Evolutionary conservation across 495 filamentous ascomycete genomes (phyloP).

Genomic region (Friedmanniomyces endolithicus): DNA sequence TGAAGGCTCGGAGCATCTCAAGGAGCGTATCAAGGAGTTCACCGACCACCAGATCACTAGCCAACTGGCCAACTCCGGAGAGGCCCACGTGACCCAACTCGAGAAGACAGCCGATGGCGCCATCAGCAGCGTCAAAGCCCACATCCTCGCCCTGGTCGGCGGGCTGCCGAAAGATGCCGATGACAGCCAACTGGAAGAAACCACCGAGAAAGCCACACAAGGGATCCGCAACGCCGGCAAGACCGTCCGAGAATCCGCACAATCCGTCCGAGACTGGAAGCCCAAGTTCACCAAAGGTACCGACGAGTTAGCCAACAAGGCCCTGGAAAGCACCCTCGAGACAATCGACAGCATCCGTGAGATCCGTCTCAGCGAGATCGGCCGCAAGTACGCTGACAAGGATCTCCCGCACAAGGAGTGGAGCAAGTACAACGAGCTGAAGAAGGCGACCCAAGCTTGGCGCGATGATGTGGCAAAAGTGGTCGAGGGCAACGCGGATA

Average conservation of each 20-base stretch:
- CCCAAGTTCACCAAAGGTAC: conserved; percentile 59
- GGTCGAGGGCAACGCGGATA: conserved; percentile 56
- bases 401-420: conserved; percentile 96
- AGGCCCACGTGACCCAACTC: conserved; percentile 54
- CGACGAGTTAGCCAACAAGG: conserved; percentile 52
- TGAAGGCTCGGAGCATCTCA: conserved; percentile 61
- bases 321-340: conserved; percentile 67
- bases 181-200: conserved; percentile 42
- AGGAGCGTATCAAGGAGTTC: conserved; percentile 62
- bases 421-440: conserved; percentile 78
- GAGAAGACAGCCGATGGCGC: conserved; percentile 50
- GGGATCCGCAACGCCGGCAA: conserved; percentile 64
- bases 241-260: conserved; percentile 65
- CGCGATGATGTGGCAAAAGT: conserved; percentile 61
- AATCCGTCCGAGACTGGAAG: conserved; percentile 69
- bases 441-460: conserved; percentile 75
- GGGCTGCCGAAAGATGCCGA: conserved; percentile 40
- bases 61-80: conserved; percentile 51
- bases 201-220: conserved; percentile 47
- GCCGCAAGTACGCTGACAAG: conserved; percentile 96
- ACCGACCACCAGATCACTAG: conserved; percentile 56
- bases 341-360: conserved; percentile 78
- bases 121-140: conserved; percentile 51
- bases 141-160: conserved; percentile 51
- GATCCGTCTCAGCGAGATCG: conserved; percentile 84